A percentile compares a stretch with the other conserved stretches of the same genome.
Evolutionary conservation across 306 rosid species (phyloP).

Genomic region (Carpinus viminea): DNA sequence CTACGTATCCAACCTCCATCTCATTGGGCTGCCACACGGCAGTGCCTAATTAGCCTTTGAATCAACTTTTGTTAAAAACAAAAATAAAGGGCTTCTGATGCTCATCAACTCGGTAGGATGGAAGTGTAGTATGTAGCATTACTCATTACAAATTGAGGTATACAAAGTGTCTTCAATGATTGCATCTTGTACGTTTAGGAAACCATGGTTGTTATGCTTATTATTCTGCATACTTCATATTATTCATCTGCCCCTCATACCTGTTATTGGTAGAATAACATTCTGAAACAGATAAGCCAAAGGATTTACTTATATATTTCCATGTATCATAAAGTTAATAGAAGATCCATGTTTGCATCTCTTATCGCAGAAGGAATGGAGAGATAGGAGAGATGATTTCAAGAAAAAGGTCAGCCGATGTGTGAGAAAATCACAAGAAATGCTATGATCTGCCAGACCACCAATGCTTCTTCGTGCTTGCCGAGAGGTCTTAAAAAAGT

Average conservation of each 20-base stretch:
- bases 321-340: not conserved
- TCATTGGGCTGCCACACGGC: too few species aligned
- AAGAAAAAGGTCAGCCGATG: conserved; percentile 93
- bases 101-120: too few species aligned
- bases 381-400: conserved; percentile 93
- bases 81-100: too few species aligned
- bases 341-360: conserved; percentile 12
- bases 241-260: too few species aligned
- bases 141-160: not conserved
- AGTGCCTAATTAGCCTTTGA: too few species aligned
- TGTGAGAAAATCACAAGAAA: conserved; percentile 90
- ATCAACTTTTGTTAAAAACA: too few species aligned
- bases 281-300: not conserved
- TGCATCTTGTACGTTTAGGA: not conserved
- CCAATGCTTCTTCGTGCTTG: conserved; percentile 26
- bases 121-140: too few species aligned
- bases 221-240: not conserved
- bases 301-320: not conserved
- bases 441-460: conserved; percentile 50
- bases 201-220: not conserved
- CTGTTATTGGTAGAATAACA: not conserved
- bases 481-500: conserved; percentile 37
- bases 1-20: too few species aligned
- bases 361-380: conserved; percentile 87
- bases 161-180: not conserved